A percentile compares a stretch with the other conserved stretches of the same genome.
These are phyloP conservation scores for Exophiala oligosperma DNA, from an alignment of 2,329 filamentous ascomycete species.

Conservation along the genomic window DNA sequence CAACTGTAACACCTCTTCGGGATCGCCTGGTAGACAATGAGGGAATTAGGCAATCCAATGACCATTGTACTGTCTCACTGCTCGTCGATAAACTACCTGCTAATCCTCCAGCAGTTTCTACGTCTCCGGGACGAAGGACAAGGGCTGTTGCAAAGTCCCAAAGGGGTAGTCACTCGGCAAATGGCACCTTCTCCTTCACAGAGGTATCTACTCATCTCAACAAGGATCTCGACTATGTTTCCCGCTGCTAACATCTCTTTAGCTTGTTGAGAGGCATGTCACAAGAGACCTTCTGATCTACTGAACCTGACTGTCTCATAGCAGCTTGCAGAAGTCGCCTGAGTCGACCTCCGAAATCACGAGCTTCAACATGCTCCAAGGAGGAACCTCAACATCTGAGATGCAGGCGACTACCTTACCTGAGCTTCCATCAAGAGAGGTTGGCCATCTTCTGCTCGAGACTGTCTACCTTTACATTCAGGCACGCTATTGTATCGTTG, in stretches of 20 bases:
- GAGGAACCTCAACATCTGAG: conserved; percentile 4
- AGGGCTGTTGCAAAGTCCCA: neutral
- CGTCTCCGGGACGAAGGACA: neutral
- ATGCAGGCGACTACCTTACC: conserved; percentile 9
- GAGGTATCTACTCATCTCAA: neutral
- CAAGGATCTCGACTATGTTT: neutral
- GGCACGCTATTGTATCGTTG: conserved; percentile 28
- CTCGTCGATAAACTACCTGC: neutral
- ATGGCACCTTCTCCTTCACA: conserved; percentile 1
- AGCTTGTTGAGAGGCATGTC: conserved; percentile 7
- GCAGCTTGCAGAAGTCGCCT: neutral
- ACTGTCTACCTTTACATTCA: conserved; percentile 28
- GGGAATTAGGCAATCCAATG: neutral
- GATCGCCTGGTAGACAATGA: neutral
- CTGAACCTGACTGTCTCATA: neutral
- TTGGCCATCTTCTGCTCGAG: conserved; percentile 19
- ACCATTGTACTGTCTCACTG: neutral
- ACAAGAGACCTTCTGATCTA: neutral
- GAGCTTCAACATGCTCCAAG: conserved; percentile 6
- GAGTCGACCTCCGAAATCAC: conserved; percentile 3
- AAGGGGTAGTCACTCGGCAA: neutral
- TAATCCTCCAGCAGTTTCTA: neutral
- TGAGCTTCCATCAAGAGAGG: conserved; percentile 14
- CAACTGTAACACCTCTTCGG: neutral
- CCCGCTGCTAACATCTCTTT: neutral